phyloP scores from a whole-genome alignment of 345 rosid genomes.

The Boechera divaricarpa region DNA sequence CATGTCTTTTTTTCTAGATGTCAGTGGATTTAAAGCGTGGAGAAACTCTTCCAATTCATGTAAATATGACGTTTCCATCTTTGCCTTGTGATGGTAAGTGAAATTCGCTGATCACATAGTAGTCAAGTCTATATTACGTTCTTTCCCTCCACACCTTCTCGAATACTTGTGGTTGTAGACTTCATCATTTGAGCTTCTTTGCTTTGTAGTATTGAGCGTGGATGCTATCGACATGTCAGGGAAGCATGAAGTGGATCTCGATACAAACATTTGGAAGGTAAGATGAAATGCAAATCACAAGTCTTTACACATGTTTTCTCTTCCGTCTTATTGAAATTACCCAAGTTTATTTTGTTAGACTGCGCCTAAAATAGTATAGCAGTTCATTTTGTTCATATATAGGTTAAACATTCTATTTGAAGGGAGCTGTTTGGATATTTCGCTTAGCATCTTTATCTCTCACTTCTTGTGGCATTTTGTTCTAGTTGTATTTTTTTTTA shows the following conservation, averaged over 20 bases:
- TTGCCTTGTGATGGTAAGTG: conserved; percentile 87
- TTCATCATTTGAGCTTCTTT: conserved; percentile 22
- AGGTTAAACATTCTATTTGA: neutral
- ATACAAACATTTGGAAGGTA: conserved; percentile 98
- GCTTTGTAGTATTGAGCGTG: conserved; percentile 75
- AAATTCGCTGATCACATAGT: conserved; percentile 14
- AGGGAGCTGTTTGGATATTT: conserved; percentile 17
- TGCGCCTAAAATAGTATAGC: neutral
- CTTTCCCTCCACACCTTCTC: neutral
- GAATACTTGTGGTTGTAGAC: neutral
- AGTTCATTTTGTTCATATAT: neutral
- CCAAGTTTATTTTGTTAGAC: neutral
- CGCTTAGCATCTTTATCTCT: neutral
- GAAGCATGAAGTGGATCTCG: conserved; percentile 99
- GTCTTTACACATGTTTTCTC: conserved; percentile 22
- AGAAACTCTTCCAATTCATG: conserved; percentile 89
- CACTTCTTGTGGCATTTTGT: neutral
- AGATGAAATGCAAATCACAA: conserved; percentile 31
- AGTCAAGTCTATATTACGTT: neutral
- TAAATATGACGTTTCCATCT: conserved; percentile 90
- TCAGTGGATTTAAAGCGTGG: conserved; percentile 98
- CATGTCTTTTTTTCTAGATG: conserved; percentile 62
- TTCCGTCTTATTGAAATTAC: neutral
- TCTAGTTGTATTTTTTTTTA: conserved; percentile 23
- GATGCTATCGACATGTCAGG: conserved; percentile 99